These are phyloP conservation scores for Lactifluus hygrophoroides DNA, from an alignment of 768 basidiomycete species.

Conservation along the genomic window DNA sequence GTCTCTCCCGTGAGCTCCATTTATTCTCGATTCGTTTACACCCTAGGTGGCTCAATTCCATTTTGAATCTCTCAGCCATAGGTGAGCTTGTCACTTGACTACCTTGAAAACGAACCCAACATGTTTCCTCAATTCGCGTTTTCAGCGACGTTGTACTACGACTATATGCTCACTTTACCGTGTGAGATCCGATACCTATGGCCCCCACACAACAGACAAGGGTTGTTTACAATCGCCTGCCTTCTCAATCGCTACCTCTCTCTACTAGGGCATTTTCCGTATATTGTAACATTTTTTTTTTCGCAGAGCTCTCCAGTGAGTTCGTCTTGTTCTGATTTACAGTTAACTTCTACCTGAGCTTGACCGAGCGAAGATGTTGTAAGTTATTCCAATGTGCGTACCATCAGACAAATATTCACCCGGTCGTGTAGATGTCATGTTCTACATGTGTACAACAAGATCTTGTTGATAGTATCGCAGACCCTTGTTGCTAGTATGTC, in stretches of 20 bases:
- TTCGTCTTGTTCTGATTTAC: neutral
- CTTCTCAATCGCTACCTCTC: constrained; percentile 44
- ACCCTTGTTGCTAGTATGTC: neutral
- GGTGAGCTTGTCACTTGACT: neutral
- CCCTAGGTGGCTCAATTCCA: constrained; percentile 5
- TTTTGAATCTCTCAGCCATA: neutral
- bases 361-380: neutral
- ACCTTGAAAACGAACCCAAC: neutral
- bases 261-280: constrained; percentile 29
- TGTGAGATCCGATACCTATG: constrained; percentile 38
- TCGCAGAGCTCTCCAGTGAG: neutral
- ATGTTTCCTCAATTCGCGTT: neutral
- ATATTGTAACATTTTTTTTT: constrained; percentile 21
- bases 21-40: neutral
- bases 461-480: neutral
- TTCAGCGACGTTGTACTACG: constrained; percentile 26
- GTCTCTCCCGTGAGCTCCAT: neutral
- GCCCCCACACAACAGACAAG: constrained; percentile 30
- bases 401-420: neutral
- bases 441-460: neutral
- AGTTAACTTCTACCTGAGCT: neutral
- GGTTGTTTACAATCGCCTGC: constrained; percentile 35
- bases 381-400: neutral
- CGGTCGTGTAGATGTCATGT: neutral
- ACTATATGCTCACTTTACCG: constrained; percentile 25